A percentile compares a stretch with the other conserved stretches of the same genome.
Evolutionary conservation across 192 early-diverging fungal species (phyloP).

Genomic region (Entophlyctis luteolus): DNA sequence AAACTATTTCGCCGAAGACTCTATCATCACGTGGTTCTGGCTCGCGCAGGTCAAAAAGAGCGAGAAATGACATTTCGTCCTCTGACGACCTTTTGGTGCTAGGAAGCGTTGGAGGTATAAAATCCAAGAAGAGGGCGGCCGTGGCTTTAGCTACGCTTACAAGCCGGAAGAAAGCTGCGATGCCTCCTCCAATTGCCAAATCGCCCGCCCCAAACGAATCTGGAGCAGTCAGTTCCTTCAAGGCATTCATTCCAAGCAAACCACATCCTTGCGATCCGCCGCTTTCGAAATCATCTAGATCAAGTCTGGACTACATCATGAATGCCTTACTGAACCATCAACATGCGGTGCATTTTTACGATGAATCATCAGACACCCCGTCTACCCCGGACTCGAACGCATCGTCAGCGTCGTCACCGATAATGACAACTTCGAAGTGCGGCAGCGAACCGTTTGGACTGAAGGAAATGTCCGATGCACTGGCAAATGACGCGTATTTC

Average conservation of each 20-base stretch:
- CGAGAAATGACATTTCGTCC: background rate
- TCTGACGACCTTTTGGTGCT: background rate
- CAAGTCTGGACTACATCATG: background rate
- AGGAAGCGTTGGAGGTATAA: background rate
- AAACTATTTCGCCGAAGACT: too few species aligned
- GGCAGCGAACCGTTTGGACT: background rate
- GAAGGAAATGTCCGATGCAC: background rate
- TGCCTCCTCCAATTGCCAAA: background rate
- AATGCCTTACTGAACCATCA: conserved; percentile 5
- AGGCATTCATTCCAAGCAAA: background rate
- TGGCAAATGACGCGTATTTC: background rate
- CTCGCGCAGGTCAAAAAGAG: too few species aligned
- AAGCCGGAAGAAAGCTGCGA: background rate
- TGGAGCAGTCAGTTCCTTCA: background rate
- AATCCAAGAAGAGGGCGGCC: background rate
- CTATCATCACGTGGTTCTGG: too few species aligned
- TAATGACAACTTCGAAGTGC: background rate
- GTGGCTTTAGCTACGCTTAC: background rate
- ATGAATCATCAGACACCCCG: background rate
- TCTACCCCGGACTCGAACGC: background rate
- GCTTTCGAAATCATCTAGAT: background rate
- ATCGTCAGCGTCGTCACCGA: background rate
- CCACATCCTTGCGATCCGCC: background rate
- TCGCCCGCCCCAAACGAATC: background rate
- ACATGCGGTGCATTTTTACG: background rate